phyloP scores from a whole-genome alignment of 768 basidiomycete species.

The Russula lepida region DNA sequence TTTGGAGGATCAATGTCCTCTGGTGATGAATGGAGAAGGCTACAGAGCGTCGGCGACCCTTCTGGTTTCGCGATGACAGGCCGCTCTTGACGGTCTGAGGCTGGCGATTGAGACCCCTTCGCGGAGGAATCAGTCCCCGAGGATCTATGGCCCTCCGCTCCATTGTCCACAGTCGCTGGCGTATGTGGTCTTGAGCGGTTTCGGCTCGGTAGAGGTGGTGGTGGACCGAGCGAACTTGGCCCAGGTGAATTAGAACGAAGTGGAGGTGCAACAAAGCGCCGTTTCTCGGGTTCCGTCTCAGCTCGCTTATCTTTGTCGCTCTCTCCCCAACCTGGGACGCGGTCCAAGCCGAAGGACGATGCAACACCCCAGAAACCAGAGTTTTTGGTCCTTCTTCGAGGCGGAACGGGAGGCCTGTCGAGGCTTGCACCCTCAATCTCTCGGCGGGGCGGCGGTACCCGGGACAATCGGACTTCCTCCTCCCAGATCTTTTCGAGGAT shows the following conservation, averaged over 20 bases:
- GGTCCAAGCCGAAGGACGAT: constrained; percentile 42
- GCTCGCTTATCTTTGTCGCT: constrained; percentile 32
- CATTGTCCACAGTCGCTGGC: not conserved
- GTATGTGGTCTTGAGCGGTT: constrained; percentile 10
- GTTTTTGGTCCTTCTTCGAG: constrained; percentile 36
- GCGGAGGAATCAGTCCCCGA: not conserved
- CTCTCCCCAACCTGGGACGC: constrained; percentile 45
- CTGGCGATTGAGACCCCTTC: not conserved
- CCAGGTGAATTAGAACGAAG: constrained; percentile 2
- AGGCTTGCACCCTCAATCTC: constrained; percentile 8
- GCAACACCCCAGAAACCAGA: constrained; percentile 60
- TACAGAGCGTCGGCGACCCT: constrained; percentile 10
- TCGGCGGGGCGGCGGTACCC: constrained; percentile 27
- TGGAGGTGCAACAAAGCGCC: constrained; percentile 21
- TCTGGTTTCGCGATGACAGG: not conserved
- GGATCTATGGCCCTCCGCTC: not conserved
- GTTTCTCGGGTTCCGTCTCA: constrained; percentile 25
- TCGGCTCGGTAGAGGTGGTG: constrained; percentile 19
- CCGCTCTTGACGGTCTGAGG: not conserved
- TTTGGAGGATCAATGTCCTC: not conserved
- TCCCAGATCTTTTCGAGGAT: constrained; percentile 87
- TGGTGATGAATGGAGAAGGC: constrained; percentile 11
- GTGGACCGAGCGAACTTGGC: constrained; percentile 14
- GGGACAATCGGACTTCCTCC: constrained; percentile 44
- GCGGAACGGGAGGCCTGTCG: constrained; percentile 55